Conservation (phyloP, 371 early-diverging fungal genomes). For the Mucor circinelloides region DNA sequence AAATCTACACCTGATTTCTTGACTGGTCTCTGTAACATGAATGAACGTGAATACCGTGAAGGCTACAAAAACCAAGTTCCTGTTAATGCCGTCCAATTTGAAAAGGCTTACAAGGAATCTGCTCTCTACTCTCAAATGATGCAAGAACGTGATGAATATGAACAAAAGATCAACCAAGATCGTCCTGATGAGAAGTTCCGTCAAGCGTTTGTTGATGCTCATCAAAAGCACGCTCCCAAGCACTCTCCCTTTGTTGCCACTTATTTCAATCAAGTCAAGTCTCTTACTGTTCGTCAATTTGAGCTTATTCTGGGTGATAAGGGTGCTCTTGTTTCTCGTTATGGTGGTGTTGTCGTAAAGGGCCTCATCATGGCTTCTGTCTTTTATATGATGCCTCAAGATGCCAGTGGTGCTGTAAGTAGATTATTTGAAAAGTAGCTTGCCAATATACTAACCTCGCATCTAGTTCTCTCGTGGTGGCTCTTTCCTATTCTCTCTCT, state of each 20-base stretch:
- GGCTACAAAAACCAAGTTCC: slow-evolving; percentile 61
- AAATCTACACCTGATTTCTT: slow-evolving; percentile 83
- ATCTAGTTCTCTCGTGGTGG: slow-evolving; percentile 71
- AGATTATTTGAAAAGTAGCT: background rate
- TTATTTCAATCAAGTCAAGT: slow-evolving; percentile 62
- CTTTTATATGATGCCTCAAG: slow-evolving; percentile 60
- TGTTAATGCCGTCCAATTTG: slow-evolving; percentile 53
- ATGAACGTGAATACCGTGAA: slow-evolving; percentile 61
- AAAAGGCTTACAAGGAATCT: slow-evolving; percentile 51
- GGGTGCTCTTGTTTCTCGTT: slow-evolving; percentile 58
- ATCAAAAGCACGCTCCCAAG: slow-evolving; percentile 59
- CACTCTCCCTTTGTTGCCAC: slow-evolving; percentile 66
- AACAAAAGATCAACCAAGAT: slow-evolving; percentile 33
- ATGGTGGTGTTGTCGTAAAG: slow-evolving; percentile 62
- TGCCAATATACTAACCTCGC: background rate
- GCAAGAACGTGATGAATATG: slow-evolving; percentile 49
- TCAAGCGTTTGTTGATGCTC: slow-evolving; percentile 56
- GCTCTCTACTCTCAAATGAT: slow-evolving; percentile 35
- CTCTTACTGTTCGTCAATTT: slow-evolving; percentile 66
- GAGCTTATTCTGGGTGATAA: slow-evolving; percentile 59
- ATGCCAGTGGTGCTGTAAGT: slow-evolving; percentile 51
- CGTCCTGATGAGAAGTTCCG: slow-evolving; percentile 57
- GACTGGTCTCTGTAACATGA: slow-evolving; percentile 67
- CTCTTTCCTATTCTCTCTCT: slow-evolving; percentile 62
- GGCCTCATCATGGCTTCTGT: slow-evolving; percentile 74